These are phyloP conservation scores for Caryopteris hybrid DNA, from an alignment of 305 asterid genomes.

Conservation along the genomic window DNA sequence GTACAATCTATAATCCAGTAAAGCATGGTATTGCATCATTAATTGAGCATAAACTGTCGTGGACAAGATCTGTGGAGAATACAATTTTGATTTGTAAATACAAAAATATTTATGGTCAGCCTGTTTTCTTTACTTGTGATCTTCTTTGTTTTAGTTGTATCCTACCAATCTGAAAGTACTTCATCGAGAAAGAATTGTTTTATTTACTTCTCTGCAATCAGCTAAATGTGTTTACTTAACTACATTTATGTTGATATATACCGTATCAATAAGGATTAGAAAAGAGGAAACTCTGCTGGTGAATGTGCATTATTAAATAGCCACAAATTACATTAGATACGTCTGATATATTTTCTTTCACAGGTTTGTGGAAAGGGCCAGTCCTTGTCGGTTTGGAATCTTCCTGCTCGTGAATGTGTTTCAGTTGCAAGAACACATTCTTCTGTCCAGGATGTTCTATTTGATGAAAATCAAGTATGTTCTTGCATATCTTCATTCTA, in stretches of 20 bases:
- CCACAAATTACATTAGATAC: neutral
- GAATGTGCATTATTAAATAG: neutral
- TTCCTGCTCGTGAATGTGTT: conserved; percentile 79
- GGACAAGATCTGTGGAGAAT: neutral
- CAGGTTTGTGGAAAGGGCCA: conserved; percentile 90
- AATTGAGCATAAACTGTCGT: neutral
- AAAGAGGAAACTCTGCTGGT: neutral
- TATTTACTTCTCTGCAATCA: conserved; percentile 2
- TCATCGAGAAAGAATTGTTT: conserved; percentile 1
- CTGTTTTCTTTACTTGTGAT: neutral
- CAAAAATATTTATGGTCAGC: neutral
- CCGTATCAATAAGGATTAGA: neutral
- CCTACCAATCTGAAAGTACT: neutral
- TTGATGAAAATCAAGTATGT: conserved; percentile 79
- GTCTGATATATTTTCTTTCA: conserved; percentile 17
- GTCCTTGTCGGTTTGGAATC: conserved; percentile 83
- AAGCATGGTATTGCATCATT: conserved; percentile 7
- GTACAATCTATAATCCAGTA: neutral
- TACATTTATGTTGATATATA: neutral
- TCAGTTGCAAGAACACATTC: conserved; percentile 44
- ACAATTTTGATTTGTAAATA: conserved; percentile 1
- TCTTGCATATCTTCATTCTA: conserved; percentile 3
- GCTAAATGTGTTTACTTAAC: neutral
- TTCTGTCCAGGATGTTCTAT: conserved; percentile 66
- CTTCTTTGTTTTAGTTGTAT: neutral